Conservation (phyloP, 139 green algal species). For the Closterium sp. region DNA sequence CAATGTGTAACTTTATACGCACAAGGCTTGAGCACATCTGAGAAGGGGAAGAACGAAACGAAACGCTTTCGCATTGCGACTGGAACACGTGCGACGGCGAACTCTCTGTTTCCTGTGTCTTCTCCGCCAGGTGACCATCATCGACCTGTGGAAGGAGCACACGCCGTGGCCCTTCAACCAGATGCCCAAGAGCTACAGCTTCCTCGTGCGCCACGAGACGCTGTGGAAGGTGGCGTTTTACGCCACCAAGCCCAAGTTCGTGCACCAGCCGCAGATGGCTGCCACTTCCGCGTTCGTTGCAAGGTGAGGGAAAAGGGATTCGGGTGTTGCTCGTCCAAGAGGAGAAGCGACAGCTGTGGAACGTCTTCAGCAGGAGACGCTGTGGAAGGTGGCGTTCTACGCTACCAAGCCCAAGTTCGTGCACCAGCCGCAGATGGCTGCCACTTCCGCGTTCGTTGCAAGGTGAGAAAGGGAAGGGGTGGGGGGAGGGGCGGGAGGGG, state of each 20-base stretch:
- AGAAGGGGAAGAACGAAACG: no score
- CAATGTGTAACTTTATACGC: no score
- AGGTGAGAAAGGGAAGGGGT: neutral
- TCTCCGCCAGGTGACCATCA: conserved; percentile 66
- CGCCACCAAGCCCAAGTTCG: conserved; percentile 39
- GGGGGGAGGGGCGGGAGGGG: no score
- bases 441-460: conserved; percentile 41
- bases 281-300: conserved; percentile 45
- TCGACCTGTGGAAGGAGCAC: conserved; percentile 94
- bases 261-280: conserved; percentile 50
- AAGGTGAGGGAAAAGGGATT: no score
- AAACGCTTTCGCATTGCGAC: no score
- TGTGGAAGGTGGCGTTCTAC: conserved; percentile 50
- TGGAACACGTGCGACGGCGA: no score
- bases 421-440: conserved; percentile 43
- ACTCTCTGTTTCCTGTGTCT: neutral
- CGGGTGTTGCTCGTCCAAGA: no score
- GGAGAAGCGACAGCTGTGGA: no score
- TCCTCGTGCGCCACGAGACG: conserved; percentile 72
- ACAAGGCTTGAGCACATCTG: no score
- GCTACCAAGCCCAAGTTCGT: conserved; percentile 43
- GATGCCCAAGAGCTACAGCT: conserved; percentile 89
- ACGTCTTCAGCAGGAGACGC: no score
- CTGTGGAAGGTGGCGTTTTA: conserved; percentile 55
- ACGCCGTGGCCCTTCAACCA: conserved; percentile 85